phyloP scores from a whole-genome alignment of 208 protist species.

The Leptomonas seymouri region DNA sequence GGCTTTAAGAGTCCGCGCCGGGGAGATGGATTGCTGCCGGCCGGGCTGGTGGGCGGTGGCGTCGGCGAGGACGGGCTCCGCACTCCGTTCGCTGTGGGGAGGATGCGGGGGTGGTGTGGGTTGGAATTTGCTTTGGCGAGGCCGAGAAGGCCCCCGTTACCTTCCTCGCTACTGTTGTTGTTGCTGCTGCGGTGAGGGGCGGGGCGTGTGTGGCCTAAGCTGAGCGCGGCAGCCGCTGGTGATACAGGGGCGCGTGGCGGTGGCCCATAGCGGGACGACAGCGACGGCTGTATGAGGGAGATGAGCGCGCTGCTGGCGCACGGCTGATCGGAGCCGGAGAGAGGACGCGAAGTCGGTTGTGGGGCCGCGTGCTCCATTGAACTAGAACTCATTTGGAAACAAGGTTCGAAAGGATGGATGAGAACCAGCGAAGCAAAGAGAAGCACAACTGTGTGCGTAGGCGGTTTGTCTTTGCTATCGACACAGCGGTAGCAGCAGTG shows the following conservation, averaged over 20 bases:
- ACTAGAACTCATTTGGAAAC: not conserved
- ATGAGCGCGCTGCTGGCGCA: not conserved
- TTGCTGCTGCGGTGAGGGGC: not conserved
- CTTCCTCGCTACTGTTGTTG: not conserved
- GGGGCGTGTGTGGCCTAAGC: not conserved
- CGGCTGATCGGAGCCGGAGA: not conserved
- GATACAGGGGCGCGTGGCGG: not conserved
- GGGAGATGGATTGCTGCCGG: not conserved
- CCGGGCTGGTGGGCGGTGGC: not conserved
- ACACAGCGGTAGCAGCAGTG: too few relatives aligned
- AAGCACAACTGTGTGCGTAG: not conserved
- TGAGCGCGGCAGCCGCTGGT: not conserved
- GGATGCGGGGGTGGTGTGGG: not conserved
- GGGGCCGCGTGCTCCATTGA: not conserved
- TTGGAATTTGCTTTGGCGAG: not conserved
- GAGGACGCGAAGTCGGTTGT: not conserved
- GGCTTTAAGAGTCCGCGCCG: not conserved
- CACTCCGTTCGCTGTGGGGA: not conserved
- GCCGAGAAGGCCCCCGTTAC: not conserved
- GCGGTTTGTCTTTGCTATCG: too few relatives aligned
- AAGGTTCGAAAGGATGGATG: not conserved
- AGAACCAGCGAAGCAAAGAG: not conserved
- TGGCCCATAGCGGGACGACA: not conserved
- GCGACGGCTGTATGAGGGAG: slow-evolving; percentile 3
- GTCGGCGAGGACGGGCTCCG: not conserved